These are phyloP conservation scores for Rhizopogon rudus DNA, from an alignment of 768 basidiomycete genomes.

Conservation along the genomic window DNA sequence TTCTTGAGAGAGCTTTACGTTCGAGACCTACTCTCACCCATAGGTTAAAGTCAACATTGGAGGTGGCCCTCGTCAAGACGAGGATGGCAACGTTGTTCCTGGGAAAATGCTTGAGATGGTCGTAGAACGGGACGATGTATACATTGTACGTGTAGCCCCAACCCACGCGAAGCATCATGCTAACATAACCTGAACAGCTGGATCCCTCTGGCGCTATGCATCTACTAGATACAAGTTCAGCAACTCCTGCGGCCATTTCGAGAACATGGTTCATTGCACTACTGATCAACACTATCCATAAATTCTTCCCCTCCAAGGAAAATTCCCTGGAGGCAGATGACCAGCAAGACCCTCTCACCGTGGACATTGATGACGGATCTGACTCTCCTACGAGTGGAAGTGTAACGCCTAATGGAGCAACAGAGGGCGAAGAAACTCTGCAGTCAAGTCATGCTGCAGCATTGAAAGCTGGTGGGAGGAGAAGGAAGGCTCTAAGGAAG, in stretches of 20 bases:
- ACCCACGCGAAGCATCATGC: background rate
- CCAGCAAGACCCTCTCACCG: constrained; percentile 21
- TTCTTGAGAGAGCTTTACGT: background rate
- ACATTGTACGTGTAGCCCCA: constrained; percentile 43
- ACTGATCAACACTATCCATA: constrained; percentile 15
- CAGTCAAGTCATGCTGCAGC: constrained; percentile 34
- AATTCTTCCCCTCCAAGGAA: constrained; percentile 15
- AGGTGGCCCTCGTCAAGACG: constrained; percentile 43
- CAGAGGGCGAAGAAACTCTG: constrained; percentile 16
- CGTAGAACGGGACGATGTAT: constrained; percentile 73
- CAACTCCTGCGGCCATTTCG: constrained; percentile 47
- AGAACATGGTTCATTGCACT: constrained; percentile 70
- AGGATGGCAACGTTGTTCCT: constrained; percentile 45
- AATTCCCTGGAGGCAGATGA: constrained; percentile 19
- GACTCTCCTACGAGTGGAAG: constrained; percentile 40
- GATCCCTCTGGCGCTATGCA: constrained; percentile 56
- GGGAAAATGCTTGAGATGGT: constrained; percentile 72
- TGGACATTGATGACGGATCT: constrained; percentile 37
- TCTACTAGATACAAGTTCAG: constrained; percentile 54
- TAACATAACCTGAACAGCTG: constrained; percentile 35
- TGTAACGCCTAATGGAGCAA: constrained; percentile 29
- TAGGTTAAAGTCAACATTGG: constrained; percentile 74
- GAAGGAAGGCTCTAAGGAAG: constrained; percentile 53
- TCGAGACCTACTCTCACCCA: constrained; percentile 1
- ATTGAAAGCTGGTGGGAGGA: constrained; percentile 56